Evolutionary conservation across 371 early-diverging fungal species (phyloP), one percentile per base, ranked within the genome.

Genomic region (Mortierella sp.): DNA sequence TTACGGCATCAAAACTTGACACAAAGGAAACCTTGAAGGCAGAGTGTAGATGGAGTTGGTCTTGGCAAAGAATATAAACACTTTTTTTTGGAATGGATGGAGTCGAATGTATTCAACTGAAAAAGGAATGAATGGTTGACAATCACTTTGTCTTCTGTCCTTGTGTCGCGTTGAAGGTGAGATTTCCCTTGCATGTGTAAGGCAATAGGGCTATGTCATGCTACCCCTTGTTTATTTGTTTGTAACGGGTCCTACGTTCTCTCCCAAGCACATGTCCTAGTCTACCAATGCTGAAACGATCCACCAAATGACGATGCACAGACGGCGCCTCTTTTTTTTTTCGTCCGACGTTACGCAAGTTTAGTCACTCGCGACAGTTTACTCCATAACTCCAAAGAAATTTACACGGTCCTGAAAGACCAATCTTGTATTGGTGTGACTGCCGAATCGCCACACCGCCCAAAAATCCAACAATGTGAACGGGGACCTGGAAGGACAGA

Each of bases 1-100:
- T 58, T 58, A 58, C 34, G 34, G 34, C 37, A 58, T 58, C 61
- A 58, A 58, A 58, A n/a, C n/a, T n/a, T n/a, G n/a, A n/a, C n/a
- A n/a, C 61, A 58, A 31, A 19, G 19, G 9, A 1, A 19, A 34
- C 10, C 26, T 4, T 14, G 53, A n/a, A n/a, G n/a, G n/a, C n/a
- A n/a, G n/a, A n/a, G n/a, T n/a, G n/a, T n/a, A n/a, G n/a, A n/a
- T 34, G 19, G 22, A 19, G 2, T 1, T 16, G 19, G 61, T 58
- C 61, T 37, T 58, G 61, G 61, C 37, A 58, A 58, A 37, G 19
- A 34, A 58, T 34, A 10, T 22, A 14, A 16, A 34, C n/a, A n/a
- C n/a, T n/a, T n/a, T n/a, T n/a, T n/a, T n/a, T n/a, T n/a, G 4
- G 6, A 4, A 31, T 34, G 34, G 31, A 34, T 13, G 31, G 52